Conservation (phyloP, 345 rosid genomes). For the Lepidium africanum region DNA sequence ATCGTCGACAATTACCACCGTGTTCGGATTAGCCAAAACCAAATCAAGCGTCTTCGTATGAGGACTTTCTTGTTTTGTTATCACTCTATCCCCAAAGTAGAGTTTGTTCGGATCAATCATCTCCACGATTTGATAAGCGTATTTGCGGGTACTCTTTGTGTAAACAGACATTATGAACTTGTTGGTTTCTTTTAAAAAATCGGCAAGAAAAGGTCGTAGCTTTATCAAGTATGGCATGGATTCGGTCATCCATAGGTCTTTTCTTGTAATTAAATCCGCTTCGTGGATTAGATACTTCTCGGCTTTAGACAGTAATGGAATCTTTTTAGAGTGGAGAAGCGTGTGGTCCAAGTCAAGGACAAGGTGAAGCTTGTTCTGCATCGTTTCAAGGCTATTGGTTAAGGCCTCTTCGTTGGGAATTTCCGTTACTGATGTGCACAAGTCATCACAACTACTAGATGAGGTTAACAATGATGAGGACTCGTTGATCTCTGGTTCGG, state of each 20-base stretch:
- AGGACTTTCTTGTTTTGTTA: slow-evolving; percentile 9
- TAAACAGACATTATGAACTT: slow-evolving; percentile 14
- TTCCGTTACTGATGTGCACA: too few species aligned
- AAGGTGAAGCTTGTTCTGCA: slow-evolving; percentile 2
- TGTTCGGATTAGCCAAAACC: slow-evolving; percentile 9
- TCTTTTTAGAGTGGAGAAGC: neutral
- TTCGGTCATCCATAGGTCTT: neutral
- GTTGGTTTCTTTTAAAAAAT: slow-evolving; percentile 6
- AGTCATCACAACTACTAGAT: too few species aligned
- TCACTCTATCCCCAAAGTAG: slow-evolving; percentile 12
- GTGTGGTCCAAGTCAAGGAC: slow-evolving; percentile 19
- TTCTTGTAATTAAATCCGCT: neutral
- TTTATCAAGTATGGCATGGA: neutral
- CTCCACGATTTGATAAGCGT: neutral
- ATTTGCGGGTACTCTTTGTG: neutral
- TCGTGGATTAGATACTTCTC: slow-evolving; percentile 8
- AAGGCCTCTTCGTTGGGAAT: too few species aligned
- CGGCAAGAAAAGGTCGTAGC: slow-evolving; percentile 1
- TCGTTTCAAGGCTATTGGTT: too few species aligned
- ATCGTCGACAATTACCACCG: slow-evolving; percentile 21
- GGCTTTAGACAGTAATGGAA: neutral
- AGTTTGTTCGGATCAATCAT: slow-evolving; percentile 5
- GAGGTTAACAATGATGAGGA: neutral
- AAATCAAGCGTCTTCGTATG: slow-evolving; percentile 10
- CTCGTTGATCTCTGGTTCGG: neutral